Evolutionary conservation across 2,329 filamentous ascomycete genomes (phyloP).

Genomic region (Diatrype stigma): DNA sequence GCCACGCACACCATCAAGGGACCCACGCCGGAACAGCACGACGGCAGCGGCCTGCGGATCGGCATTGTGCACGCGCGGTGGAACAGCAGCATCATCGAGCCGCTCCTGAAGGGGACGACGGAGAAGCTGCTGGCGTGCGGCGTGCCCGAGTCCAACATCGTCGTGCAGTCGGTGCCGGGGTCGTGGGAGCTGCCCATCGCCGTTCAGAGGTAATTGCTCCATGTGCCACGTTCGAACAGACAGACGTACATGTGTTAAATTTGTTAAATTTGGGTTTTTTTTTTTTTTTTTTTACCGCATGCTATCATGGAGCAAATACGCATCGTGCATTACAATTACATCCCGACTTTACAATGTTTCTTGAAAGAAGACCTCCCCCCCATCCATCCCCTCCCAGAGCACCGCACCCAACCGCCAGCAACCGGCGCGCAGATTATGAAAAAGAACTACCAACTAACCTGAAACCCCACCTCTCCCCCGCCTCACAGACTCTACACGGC

Average conservation of each 20-base stretch:
- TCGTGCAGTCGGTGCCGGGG: conserved; percentile 84
- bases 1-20: conserved; percentile 48
- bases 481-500: conserved; percentile 70
- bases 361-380: no score
- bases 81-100: conserved; percentile 85
- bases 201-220: conserved; percentile 65
- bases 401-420: no score
- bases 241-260: no score
- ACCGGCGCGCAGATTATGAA: no score
- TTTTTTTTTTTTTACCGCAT: no score
- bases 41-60: conserved; percentile 75
- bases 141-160: conserved; percentile 83
- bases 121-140: conserved; percentile 73
- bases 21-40: conserved; percentile 53
- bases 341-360: no score
- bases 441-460: neutral
- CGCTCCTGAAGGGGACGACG: conserved; percentile 76
- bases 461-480: conserved; percentile 1
- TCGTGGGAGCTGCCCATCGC: conserved; percentile 93
- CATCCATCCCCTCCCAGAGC: neutral
- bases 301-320: no score
- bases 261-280: no score
- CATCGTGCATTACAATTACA: no score
- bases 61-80: conserved; percentile 95
- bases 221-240: neutral